phyloP scores from a whole-genome alignment of 192 early-diverging fungal genomes.

The Anaeromyces robustus region DNA sequence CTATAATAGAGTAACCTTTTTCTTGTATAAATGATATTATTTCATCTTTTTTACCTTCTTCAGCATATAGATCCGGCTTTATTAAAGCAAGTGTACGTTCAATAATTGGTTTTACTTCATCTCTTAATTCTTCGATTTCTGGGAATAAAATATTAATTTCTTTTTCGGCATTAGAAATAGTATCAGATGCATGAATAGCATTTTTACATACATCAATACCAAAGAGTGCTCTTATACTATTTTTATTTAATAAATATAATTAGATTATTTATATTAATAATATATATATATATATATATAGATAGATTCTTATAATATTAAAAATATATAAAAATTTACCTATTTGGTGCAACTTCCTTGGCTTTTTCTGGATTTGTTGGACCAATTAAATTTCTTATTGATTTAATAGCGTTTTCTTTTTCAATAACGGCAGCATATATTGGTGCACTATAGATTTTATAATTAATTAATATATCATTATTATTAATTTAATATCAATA shows the following conservation, averaged over 20 bases:
- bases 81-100: constrained; percentile 37
- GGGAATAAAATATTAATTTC: neutral
- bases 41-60: constrained; percentile 22
- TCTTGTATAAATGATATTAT: constrained; percentile 21
- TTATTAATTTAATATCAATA: too few relatives aligned
- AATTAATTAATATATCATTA: too few relatives aligned
- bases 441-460: constrained; percentile 18
- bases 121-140: neutral
- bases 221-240: constrained; percentile 1
- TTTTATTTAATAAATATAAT: too few relatives aligned
- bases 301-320: neutral
- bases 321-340: too few relatives aligned
- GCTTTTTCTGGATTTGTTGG: constrained; percentile 21
- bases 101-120: neutral
- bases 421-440: constrained; percentile 22
- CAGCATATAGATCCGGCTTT: constrained; percentile 41
- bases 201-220: constrained; percentile 3
- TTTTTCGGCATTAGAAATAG: neutral
- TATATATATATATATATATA: neutral
- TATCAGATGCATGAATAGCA: constrained; percentile 2
- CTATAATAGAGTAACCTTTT: constrained; percentile 28
- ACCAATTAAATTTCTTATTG: constrained; percentile 31
- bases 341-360: constrained; percentile 16
- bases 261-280: neutral
- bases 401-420: constrained; percentile 27